These are phyloP conservation scores for Bjerkandera adusta DNA, from an alignment of 1,284 basidiomycete species.

Conservation along the genomic window DNA sequence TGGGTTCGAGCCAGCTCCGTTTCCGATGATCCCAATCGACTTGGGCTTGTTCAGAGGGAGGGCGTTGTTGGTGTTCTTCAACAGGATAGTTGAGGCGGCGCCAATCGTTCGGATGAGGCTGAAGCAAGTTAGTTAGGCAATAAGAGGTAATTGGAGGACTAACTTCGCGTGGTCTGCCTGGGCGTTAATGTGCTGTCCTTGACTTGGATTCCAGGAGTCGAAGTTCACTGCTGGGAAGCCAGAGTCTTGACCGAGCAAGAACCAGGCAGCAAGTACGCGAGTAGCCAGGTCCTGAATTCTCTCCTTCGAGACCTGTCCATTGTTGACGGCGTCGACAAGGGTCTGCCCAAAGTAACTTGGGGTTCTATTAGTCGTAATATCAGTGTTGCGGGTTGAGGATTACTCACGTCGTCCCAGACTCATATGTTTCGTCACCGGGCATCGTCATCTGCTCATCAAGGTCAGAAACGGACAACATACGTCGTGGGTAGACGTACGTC, in stretches of 20 bases:
- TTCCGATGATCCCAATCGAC: constrained; percentile 39
- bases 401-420: constrained; percentile 5
- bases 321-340: constrained; percentile 15
- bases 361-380: background rate
- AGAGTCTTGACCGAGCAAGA: constrained; percentile 59
- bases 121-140: background rate
- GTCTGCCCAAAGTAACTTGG: constrained; percentile 18
- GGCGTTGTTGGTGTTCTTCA: constrained; percentile 55
- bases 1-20: constrained; percentile 55
- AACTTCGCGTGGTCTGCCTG: constrained; percentile 55
- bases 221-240: constrained; percentile 49
- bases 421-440: constrained; percentile 48
- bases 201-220: constrained; percentile 30
- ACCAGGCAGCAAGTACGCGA: constrained; percentile 61
- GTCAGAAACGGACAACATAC: background rate
- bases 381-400: background rate
- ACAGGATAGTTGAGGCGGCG: constrained; percentile 53
- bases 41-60: constrained; percentile 49
- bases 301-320: constrained; percentile 15
- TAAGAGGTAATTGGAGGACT: constrained; percentile 15
- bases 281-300: constrained; percentile 53
- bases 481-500: constrained; percentile 40
- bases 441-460: constrained; percentile 45
- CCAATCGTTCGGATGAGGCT: constrained; percentile 55
- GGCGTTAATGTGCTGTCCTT: constrained; percentile 30